These are phyloP conservation scores for Colletotrichum falcatum DNA, from an alignment of 2,329 filamentous ascomycete species.

Conservation along the genomic window DNA sequence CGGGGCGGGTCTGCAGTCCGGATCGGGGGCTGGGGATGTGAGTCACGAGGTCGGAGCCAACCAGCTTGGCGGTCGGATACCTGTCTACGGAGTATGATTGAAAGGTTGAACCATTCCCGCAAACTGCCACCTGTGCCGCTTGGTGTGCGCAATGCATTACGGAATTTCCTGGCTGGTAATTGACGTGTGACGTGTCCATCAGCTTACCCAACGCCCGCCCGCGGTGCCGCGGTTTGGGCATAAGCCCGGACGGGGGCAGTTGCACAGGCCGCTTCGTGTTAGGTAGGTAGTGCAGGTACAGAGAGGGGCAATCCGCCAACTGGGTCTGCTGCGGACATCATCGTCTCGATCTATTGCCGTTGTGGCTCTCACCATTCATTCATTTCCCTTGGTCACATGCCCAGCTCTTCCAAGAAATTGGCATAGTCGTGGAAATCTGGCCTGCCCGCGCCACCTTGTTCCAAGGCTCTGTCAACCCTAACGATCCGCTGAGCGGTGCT, in stretches of 20 bases:
- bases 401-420: not conserved
- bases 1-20: slow-evolving; percentile 33
- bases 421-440: not conserved
- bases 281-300: too few species aligned
- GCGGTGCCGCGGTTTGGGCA: slow-evolving; percentile 16
- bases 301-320: slow-evolving; percentile 23
- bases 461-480: slow-evolving; percentile 6
- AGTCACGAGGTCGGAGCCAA: slow-evolving; percentile 31
- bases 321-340: not conserved
- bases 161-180: not conserved
- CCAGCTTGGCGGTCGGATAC: slow-evolving; percentile 23
- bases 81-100: not conserved
- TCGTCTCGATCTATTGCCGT: not conserved
- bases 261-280: slow-evolving; percentile 18
- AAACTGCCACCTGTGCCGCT: not conserved
- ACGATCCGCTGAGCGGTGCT: slow-evolving; percentile 17
- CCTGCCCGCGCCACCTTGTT: not conserved
- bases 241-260: slow-evolving; percentile 11
- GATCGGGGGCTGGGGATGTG: slow-evolving; percentile 32
- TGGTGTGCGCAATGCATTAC: slow-evolving; percentile 6
- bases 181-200: slow-evolving; percentile 12
- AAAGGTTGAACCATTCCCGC: not conserved
- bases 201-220: slow-evolving; percentile 15
- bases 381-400: not conserved
- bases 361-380: slow-evolving; percentile 31